phyloP scores from a whole-genome alignment of 768 basidiomycete genomes.

The Peribolospora kevripleyi region DNA sequence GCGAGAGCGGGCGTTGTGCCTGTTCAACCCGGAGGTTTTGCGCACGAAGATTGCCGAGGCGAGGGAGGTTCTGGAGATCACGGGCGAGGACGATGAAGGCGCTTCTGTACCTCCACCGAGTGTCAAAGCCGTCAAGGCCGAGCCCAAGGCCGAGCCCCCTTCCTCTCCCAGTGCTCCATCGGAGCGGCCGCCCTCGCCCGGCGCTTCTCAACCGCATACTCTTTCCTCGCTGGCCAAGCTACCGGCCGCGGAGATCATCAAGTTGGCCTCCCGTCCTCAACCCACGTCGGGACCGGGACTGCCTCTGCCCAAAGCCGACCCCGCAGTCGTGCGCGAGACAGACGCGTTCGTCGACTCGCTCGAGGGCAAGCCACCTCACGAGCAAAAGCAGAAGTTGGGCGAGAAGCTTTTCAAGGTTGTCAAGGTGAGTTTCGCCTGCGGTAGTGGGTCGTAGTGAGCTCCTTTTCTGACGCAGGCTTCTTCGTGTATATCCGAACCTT shows the following conservation, averaged over 20 bases:
- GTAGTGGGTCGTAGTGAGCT: too few relatives aligned
- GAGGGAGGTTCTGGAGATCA: conserved; percentile 44
- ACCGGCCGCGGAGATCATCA: conserved; percentile 50
- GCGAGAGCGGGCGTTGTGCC: conserved; percentile 67
- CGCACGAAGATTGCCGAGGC: conserved; percentile 57
- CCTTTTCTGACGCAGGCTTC: not conserved
- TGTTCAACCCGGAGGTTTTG: conserved; percentile 64
- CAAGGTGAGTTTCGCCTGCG: conserved; percentile 21
- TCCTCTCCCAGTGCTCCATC: not conserved
- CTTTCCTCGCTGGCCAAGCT: conserved; percentile 45
- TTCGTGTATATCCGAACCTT: not conserved
- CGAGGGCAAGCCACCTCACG: conserved; percentile 28
- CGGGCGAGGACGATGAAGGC: conserved; percentile 22
- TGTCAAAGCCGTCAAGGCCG: not conserved
- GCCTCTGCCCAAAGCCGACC: conserved; percentile 45
- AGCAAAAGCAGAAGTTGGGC: conserved; percentile 55
- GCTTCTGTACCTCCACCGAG: conserved; percentile 35
- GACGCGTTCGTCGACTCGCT: conserved; percentile 44
- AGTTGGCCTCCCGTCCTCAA: conserved; percentile 23
- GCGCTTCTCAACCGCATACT: conserved; percentile 16
- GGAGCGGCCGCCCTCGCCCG: not conserved
- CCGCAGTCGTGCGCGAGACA: conserved; percentile 39
- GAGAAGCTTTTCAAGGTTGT: conserved; percentile 46
- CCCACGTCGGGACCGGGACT: conserved; percentile 18
- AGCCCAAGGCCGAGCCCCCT: not conserved